Evolutionary conservation across 108 stramenopile genomes (phyloP), one percentile per base, ranked within the genome.

Genomic region (Pseudonitzschia pungens): DNA sequence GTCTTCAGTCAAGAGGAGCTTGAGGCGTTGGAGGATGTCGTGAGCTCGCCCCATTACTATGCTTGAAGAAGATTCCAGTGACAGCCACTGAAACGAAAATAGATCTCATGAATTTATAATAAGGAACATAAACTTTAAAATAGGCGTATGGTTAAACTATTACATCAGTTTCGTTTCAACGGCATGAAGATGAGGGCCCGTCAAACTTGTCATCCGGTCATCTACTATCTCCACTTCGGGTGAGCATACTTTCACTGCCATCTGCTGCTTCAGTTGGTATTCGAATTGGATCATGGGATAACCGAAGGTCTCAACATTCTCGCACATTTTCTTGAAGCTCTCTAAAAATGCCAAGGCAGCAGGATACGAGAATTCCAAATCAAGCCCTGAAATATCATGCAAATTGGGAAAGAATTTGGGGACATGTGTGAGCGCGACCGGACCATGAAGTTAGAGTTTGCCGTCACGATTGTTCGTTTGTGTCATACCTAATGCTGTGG

Each of bases 21-120:
- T 0, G 95, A 96, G 41, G 87, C 90, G 8, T 76, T 96, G 58
- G 90, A 94, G 50, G 95, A 96, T 77, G 95, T 96, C 29, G 90
- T 93, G 0, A 96, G 94, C 73, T 87, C 90, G 14, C 94, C 94
- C 26, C 94, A 95, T 74, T 95, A 95, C 66, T 95, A 95, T 71
- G 94, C 91, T 7, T 95, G 80, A 70, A 41, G 11, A 62, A 40
- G 2, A 10, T 4, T 11, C 45, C 5, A 48, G 14, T 18, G 45
- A 48, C 18, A 10, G 45, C 7, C 14, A 48, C 45, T 18, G 10
- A 14, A 18, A 11, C 14, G 10, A 48, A 48, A 48, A 48, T 48
- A 48, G 18, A 48, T 11, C 45, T 18, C 45, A 48, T 48, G 36
- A 36, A 5, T 36, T 36, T 36, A 36, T 36, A 36, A 2, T 5